These are phyloP conservation scores for Globisporangium viniferum DNA, from an alignment of 352 stramenopile species.

Conservation along the genomic window DNA sequence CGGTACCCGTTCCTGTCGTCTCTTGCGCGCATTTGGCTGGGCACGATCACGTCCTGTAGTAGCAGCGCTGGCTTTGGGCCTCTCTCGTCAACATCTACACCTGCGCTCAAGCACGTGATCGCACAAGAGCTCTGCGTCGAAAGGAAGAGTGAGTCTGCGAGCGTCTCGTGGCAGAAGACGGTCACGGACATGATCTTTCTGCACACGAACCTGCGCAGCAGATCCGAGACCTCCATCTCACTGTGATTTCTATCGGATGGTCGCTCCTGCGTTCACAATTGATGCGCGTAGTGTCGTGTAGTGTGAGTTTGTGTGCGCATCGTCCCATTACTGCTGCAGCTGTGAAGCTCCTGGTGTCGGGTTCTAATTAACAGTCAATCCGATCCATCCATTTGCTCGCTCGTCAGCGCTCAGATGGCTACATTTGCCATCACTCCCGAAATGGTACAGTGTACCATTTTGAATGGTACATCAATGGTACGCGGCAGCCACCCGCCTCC, in stretches of 20 bases:
- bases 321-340: not conserved
- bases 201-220: slow-evolving; percentile 12
- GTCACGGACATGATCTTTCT: slow-evolving; percentile 23
- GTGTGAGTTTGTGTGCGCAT: not conserved
- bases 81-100: not conserved
- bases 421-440: not conserved
- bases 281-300: not conserved
- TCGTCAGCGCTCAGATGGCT: not conserved
- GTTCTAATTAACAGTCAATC: not conserved
- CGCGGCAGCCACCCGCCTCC: not conserved
- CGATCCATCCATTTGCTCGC: not conserved
- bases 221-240: slow-evolving; percentile 15
- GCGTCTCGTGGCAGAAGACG: slow-evolving; percentile 1
- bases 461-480: not conserved
- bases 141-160: not conserved
- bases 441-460: not conserved
- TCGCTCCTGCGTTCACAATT: not conserved
- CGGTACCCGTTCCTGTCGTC: slow-evolving; percentile 39
- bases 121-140: slow-evolving; percentile 14
- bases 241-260: not conserved
- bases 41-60: slow-evolving; percentile 18
- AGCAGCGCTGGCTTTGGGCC: not conserved
- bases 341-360: not conserved
- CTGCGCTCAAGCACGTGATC: slow-evolving; percentile 5
- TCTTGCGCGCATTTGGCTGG: slow-evolving; percentile 38